Base-by-base conservation (phyloP, 2,329 filamentous ascomycete species). In the Coleophoma cylindrospora region DNA sequence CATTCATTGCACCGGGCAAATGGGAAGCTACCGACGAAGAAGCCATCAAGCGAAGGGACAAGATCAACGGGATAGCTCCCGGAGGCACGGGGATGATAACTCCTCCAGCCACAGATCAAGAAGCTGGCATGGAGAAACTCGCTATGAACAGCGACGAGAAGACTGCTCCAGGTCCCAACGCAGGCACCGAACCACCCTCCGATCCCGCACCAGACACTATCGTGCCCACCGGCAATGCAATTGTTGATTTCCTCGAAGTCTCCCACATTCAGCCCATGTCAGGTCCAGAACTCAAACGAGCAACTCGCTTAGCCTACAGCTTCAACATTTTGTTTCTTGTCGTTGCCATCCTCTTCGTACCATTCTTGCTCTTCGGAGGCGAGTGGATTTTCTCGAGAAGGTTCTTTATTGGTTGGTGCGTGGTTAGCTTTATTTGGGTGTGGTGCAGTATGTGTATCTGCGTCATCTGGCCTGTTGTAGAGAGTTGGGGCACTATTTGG, bases 211-310 rank as follows among this genome's bases (percentile, higher is more conserved):
- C 64, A 1, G 59, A 62, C 13, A 58, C 59, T 1, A 15, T 63
- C 10, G 54, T 61, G 1, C 57, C 59, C 4, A 69, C 65, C 2
- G 66, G 66, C 27, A 74, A 74, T 48, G 68, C 70, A 21, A 58
- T 74, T 4, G 66, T 72, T 4, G 69, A 71, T 53, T 73, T 66
- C 50, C 67, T 73, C 5, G 67, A 69, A 50, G 54, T 61, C 10
- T 62, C 64, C 6, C 63, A 71, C 46, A 70, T 68, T n/a, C 64
- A 68, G 50, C 70, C 70, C 2, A 70, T 74, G 65, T 66, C 73
- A 40, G 65, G 67, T 0, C 57, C 60, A 5, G 57, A 65, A 5
- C 68, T 69, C 6, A 63, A 61, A 34, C 65, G 66, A 46, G 66
- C 65, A 1, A 65, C 65, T 34, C 62, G 61, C 3, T 59, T 74